Conservation (phyloP, 495 filamentous ascomycete genomes). For the Daldinia bambusicola region DNA sequence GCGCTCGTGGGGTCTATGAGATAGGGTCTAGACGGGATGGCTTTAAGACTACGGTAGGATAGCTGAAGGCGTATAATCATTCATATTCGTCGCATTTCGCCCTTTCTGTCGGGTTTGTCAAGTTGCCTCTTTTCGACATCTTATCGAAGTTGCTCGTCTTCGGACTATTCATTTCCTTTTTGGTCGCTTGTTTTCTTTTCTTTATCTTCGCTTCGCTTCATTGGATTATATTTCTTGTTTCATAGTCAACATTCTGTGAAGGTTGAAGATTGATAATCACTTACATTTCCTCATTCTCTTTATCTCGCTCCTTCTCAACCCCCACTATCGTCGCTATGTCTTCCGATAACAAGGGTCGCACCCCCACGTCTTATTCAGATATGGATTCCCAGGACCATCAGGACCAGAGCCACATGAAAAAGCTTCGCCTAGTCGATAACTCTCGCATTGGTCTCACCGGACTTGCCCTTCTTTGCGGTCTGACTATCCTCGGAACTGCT, state of each 20-base stretch:
- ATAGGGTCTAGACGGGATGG: slow-evolving; percentile 34
- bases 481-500: slow-evolving; percentile 61
- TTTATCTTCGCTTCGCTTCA: slow-evolving; percentile 23
- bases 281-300: slow-evolving; percentile 21
- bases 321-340: slow-evolving; percentile 37
- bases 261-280: slow-evolving; percentile 19
- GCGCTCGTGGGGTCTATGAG: slow-evolving; percentile 27
- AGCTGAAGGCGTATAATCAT: slow-evolving; percentile 28
- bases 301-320: background rate
- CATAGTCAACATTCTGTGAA: slow-evolving; percentile 34
- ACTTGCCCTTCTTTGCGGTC: slow-evolving; percentile 60
- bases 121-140: slow-evolving; percentile 35
- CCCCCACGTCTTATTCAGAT: slow-evolving; percentile 50
- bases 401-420: slow-evolving; percentile 51
- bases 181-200: slow-evolving; percentile 26
- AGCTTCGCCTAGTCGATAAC: slow-evolving; percentile 53
- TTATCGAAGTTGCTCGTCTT: slow-evolving; percentile 25
- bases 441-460: slow-evolving; percentile 56
- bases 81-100: slow-evolving; percentile 37
- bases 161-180: slow-evolving; percentile 24
- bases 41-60: slow-evolving; percentile 24
- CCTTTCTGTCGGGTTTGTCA: slow-evolving; percentile 22
- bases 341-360: slow-evolving; percentile 41
- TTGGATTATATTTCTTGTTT: slow-evolving; percentile 23
- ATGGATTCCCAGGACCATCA: slow-evolving; percentile 51